Base-by-base conservation (phyloP, 306 rosid species). In the Prunus persica region DNA sequence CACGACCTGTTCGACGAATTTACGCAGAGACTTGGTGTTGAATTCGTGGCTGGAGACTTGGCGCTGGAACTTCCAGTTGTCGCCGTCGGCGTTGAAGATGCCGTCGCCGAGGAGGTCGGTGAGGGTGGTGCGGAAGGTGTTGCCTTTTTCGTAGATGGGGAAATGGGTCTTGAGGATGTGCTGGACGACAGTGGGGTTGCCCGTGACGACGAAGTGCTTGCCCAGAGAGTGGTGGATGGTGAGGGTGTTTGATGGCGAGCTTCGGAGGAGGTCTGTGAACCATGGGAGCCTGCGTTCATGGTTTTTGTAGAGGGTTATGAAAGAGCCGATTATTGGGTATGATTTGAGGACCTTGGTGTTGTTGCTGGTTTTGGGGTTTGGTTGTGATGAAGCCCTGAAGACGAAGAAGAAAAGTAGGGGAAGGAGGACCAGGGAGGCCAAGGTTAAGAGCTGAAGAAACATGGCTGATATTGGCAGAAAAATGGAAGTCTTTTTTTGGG, bases 31-130 rank as follows among this genome's bases (percentile, higher is more conserved):
- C 24, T 76, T 70, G n/a, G 93, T 85, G 84, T 74, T 88, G 75
- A 80, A 78, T 38, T 78, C 77, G 60, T 78, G 28, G 72, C 72
- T 78, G 34, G 82, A 52, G 57, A 91, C 82, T 64, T 89, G 88
- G 3, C 98, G 71, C 50, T 93, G 93, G 70, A 85, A 74, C 81
- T 91, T 91, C 95, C 96, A 91, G 2, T 0, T 43, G 0, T 82
- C 41, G 6, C 91, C 91, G 57, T 91, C 87, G 13, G 80, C 73
- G 71, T 63, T 83, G 83, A 93, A 91, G 80, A 91, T 91, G 0
- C 95, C 96, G 22, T 75, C 43, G 11, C 97, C 96, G 63, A 93
- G 93, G 54, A 93, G 86, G 28, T 91, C 96, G 0, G 67, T n/a
- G 30, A 88, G 55, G 9, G 80, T 46, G 2, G 24, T 25, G 19